Evolutionary conservation across 2,329 filamentous ascomycete species (phyloP).

Genomic region (Aspergillus hortae): DNA sequence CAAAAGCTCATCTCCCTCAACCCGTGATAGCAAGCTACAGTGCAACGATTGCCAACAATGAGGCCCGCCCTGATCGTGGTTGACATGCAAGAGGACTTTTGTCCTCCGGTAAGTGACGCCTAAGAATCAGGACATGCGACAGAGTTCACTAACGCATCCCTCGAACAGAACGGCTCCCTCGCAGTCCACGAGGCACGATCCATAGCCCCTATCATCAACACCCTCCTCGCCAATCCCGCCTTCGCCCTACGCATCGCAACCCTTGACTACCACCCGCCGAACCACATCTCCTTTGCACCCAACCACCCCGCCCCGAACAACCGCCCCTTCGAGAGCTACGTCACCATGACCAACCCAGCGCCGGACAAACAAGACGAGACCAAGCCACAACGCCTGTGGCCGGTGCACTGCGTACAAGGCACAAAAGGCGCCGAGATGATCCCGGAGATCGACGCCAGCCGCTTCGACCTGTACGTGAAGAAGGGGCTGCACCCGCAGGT

Average conservation of each 20-base stretch:
- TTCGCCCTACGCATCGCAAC: constrained; percentile 77
- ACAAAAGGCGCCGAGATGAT: constrained; percentile 71
- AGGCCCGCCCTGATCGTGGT: constrained; percentile 67
- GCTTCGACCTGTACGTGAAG: constrained; percentile 64
- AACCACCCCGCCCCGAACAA: constrained; percentile 67
- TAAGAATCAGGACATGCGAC: background rate
- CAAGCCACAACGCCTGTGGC: constrained; percentile 75
- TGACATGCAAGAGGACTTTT: constrained; percentile 94
- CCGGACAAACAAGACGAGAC: constrained; percentile 55
- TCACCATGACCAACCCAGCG: constrained; percentile 54
- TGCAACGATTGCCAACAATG: constrained; percentile 9
- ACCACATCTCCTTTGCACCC: constrained; percentile 84
- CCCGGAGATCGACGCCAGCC: constrained; percentile 61
- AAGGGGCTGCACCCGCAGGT: constrained; percentile 73
- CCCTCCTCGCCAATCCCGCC: constrained; percentile 62
- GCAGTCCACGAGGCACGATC: constrained; percentile 71
- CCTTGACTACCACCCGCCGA: constrained; percentile 81
- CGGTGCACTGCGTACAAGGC: constrained; percentile 78
- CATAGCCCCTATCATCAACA: constrained; percentile 69
- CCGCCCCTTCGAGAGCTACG: constrained; percentile 62
- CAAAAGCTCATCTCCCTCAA: no score
- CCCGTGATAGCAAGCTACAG: no score
- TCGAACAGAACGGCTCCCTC: constrained; percentile 71
- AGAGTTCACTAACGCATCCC: background rate
- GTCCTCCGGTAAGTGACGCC: constrained; percentile 66